Percentiles rank a stretch among this genome's conserved stretches.
These are phyloP conservation scores for Solanum pennellii DNA, from an alignment of 257 asterid species.

Conservation along the genomic window DNA sequence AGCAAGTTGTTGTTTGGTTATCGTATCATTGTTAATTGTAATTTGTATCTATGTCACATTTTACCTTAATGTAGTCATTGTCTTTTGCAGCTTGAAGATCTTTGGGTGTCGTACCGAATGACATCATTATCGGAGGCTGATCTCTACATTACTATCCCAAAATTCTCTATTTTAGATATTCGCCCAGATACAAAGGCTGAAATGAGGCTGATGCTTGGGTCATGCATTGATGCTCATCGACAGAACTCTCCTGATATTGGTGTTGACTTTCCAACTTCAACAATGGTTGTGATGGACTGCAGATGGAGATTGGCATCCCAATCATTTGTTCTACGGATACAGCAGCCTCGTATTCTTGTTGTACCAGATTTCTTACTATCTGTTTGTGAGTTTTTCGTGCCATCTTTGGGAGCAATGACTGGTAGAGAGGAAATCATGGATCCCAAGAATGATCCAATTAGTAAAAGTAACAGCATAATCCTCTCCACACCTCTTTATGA, in stretches of 20 bases:
- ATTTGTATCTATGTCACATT: conserved; percentile 1
- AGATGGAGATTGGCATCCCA: conserved; percentile 88
- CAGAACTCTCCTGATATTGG: conserved; percentile 45
- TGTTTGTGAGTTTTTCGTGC: conserved; percentile 86
- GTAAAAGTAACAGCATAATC: conserved; percentile 52
- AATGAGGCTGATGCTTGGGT: conserved; percentile 99
- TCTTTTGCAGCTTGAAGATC: conserved; percentile 81
- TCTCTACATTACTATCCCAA: conserved; percentile 79
- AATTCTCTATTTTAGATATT: conserved; percentile 74
- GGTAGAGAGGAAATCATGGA: conserved; percentile 98
- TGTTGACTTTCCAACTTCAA: conserved; percentile 59
- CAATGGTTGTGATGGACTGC: conserved; percentile 97
- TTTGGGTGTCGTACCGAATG: conserved; percentile 95
- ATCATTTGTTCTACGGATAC: conserved; percentile 85
- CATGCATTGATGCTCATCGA: conserved; percentile 65
- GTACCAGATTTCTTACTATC: conserved; percentile 95
- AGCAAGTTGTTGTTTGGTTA: background rate
- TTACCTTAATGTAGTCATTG: background rate
- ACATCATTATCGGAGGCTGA: conserved; percentile 94
- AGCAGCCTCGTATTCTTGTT: conserved; percentile 95
- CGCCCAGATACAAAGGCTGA: conserved; percentile 92
- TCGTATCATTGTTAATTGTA: background rate
- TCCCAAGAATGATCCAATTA: conserved; percentile 81
- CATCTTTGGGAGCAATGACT: conserved; percentile 83
- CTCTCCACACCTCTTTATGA: conserved; percentile 45